These are phyloP conservation scores for Hypholoma fasciculare DNA, from an alignment of 768 basidiomycete species.

Conservation along the genomic window DNA sequence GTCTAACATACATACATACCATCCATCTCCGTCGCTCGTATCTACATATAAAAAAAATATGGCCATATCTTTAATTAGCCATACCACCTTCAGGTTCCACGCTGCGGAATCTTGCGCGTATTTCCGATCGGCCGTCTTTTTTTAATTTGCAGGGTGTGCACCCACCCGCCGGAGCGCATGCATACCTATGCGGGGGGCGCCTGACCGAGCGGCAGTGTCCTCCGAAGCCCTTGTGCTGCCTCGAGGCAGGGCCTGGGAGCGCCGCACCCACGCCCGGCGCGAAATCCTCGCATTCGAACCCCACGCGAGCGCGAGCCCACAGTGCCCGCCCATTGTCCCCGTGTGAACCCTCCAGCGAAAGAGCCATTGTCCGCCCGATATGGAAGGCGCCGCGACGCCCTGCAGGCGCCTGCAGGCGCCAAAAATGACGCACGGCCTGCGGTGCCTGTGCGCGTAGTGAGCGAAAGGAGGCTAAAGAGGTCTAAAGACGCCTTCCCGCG, in stretches of 20 bases:
- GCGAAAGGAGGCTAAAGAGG: too few species aligned
- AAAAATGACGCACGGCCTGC: neutral
- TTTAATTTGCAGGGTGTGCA: too few species aligned
- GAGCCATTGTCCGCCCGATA: conserved; percentile 4
- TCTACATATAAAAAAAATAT: neutral
- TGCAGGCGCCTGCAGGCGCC: neutral
- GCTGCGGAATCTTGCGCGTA: too few species aligned
- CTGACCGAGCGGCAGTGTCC: neutral
- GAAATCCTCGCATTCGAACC: neutral
- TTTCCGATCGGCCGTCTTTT: too few species aligned
- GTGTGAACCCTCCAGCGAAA: too few species aligned
- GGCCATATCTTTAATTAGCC: neutral
- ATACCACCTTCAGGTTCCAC: neutral
- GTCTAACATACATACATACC: neutral
- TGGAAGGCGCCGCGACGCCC: neutral
- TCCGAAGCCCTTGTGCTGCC: neutral
- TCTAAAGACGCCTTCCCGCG: too few species aligned
- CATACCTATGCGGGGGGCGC: too few species aligned
- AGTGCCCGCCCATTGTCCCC: too few species aligned
- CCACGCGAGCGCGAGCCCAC: too few species aligned
- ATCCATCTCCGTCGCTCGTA: neutral
- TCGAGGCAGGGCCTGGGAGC: neutral
- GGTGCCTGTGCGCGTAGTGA: neutral
- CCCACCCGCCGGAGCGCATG: too few species aligned
- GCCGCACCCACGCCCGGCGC: neutral